Base-by-base conservation (phyloP, 2,329 filamentous ascomycete genomes). In the Hypoxylon sp. region DNA sequence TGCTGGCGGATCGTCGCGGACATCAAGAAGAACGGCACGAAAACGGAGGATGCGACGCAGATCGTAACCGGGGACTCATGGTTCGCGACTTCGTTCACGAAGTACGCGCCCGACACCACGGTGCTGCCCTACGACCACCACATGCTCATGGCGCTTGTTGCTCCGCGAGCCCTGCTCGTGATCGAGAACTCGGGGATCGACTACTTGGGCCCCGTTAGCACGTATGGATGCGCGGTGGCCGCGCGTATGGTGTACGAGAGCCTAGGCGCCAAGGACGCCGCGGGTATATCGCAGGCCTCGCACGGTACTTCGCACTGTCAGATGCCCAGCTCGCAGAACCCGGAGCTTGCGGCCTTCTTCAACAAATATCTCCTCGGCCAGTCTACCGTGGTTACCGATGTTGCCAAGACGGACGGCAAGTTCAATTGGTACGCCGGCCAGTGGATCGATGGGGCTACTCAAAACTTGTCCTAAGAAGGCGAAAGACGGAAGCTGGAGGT, bases 31-130 rank as follows among this genome's bases (percentile, higher is more conserved):
- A 80, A 81, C 66, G 81, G 80, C 30, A 80, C 82, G 69, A 82
- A 82, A 45, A 83, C 85, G 30, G 84, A 86, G 73, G 84, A 83
- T 3, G 80, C 84, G 1, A 75, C 78, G 23, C 78, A 87, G 75
- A 87, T 86, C 51, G 79, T 86, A 3, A 77, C 74, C n/a, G 85
- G 86, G 73, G 86, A 87, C 58, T 82, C 83, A 3, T 86, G 84
- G 84, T 85, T 86, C 79, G 82, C 82, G 17, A 78, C 76, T 1
- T 74, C 73, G 23, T 86, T 87, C 75, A 81, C 84, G 58, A 90
- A 82, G 41, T 77, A 80, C 65, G 79, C 80, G 85, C 86, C 89
- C 79, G 80, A 70, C 57, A 77, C 79, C 51, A 79, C 76, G 55
- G 77, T 78, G 59, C 76, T 86, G 5, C 82, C 84, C 6, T 79